Base-by-base conservation (phyloP, 768 basidiomycete species). In the Mycena galopus region DNA sequence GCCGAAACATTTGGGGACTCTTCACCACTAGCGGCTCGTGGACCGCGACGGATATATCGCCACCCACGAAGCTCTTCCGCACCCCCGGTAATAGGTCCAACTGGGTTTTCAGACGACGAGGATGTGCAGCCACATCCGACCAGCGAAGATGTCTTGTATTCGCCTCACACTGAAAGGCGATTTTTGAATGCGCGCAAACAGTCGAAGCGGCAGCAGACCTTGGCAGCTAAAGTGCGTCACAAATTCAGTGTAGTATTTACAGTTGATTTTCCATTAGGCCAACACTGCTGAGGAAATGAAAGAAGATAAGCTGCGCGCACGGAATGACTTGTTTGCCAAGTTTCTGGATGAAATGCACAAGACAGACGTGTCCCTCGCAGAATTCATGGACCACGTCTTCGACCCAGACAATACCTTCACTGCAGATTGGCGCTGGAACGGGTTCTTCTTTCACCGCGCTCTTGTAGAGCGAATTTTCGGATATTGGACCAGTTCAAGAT, bases 341-440 rank as follows among this genome's bases (percentile, higher is more conserved):
- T 67, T 67, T 19, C 56, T 62, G 6, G 19, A 53, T 1, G 67
- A 69, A 19, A 37, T 69, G 59, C 23, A 69, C 2, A 27, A 27
- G 3, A 14, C 39, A 21, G 23, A 53, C 16, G 11, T 30, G 19
- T 62, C 67, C 2, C 4, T 69, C 21, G 67, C 67, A 10, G 59
- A 69, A 3, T 59, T 67, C n/a, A 5, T 59, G 25, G 66, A 67
- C 4, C 19, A 67, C n/a, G 66, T 59, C 12, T 67, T 67, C 30
- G 21, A 67, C 23, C 66, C 66, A 0, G 55, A 39, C 1, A 67
- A 25, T 9, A 58, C 27, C 9, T 35, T 67, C 12, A 11, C 29
- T 32, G 2, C n/a, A 14, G 44, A 67, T 29, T 67, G 66, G 66
- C 66, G 56, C 6, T 57, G 56, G 56, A 1, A 1, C 1, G 56